Evolutionary conservation across 2,329 filamentous ascomycete species (phyloP).

Genomic region (Fusarium sp.): DNA sequence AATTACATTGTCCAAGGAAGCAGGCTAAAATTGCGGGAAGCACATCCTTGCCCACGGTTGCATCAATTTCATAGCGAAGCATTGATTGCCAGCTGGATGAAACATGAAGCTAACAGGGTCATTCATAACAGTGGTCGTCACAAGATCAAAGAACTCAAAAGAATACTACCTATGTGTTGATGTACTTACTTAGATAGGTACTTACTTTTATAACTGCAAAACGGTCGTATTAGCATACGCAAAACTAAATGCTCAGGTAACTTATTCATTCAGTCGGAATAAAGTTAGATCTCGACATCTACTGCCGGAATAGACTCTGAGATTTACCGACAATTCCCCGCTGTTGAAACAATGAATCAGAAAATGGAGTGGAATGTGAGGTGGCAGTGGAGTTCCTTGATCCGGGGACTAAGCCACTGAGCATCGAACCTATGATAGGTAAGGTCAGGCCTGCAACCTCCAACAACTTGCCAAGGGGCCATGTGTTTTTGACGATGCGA

Average conservation of each 20-base stretch:
- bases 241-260: neutral
- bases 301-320: too few relatives aligned
- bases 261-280: neutral
- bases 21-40: neutral
- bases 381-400: slow-evolving; percentile 26
- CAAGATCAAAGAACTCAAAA: neutral
- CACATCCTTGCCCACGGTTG: neutral
- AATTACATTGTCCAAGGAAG: neutral
- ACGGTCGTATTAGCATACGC: neutral
- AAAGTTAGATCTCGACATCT: neutral
- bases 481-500: slow-evolving; percentile 43
- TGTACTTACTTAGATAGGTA: neutral
- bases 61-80: neutral
- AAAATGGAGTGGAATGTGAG: slow-evolving; percentile 26
- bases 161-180: neutral
- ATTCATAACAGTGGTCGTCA: slow-evolving; percentile 3
- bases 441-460: slow-evolving; percentile 27
- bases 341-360: slow-evolving; percentile 31
- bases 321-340: slow-evolving; percentile 41
- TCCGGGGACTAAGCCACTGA: slow-evolving; percentile 39
- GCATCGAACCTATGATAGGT: slow-evolving; percentile 34
- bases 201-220: neutral
- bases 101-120: slow-evolving; percentile 7
- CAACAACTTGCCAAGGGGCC: slow-evolving; percentile 41
- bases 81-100: slow-evolving; percentile 15